These are phyloP conservation scores for Solidago caesia DNA, from an alignment of 129 eudicot species.

Conservation along the genomic window DNA sequence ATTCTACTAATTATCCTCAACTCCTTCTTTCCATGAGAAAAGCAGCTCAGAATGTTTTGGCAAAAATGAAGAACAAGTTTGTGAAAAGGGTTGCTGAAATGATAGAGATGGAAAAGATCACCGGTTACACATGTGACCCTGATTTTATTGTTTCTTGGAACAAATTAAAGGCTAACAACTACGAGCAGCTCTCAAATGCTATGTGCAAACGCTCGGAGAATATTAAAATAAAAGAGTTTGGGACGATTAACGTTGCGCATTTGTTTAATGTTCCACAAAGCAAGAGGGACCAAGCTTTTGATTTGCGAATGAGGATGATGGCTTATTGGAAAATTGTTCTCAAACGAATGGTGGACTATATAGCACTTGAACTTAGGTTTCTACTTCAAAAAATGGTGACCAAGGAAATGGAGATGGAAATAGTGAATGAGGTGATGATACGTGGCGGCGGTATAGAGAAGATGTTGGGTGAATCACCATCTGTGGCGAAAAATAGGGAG, in stretches of 20 bases:
- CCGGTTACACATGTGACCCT: not conserved
- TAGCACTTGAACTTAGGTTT: conserved; percentile 22
- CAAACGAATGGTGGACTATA: conserved; percentile 27
- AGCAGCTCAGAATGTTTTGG: not conserved
- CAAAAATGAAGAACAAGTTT: not conserved
- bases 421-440: conserved; percentile 31
- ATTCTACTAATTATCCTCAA: not conserved
- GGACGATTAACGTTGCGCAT: conserved; percentile 2
- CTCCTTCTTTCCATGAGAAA: not conserved
- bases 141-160: not conserved
- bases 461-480: conserved; percentile 28
- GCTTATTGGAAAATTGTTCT: conserved; percentile 38
- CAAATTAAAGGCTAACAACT: not conserved
- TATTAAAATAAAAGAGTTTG: conserved; percentile 10
- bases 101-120: not conserved
- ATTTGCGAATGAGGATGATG: conserved; percentile 33
- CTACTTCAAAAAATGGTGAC: conserved; percentile 21
- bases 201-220: not conserved
- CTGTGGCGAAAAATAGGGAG: conserved; percentile 27
- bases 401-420: conserved; percentile 12
- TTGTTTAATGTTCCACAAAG: not conserved
- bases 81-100: not conserved
- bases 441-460: conserved; percentile 26
- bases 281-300: conserved; percentile 27
- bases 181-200: not conserved